Percentiles rank a stretch among this genome's conserved stretches.
phyloP scores from a whole-genome alignment of 495 filamentous ascomycete species.

The Penicillium bialowiezense region DNA sequence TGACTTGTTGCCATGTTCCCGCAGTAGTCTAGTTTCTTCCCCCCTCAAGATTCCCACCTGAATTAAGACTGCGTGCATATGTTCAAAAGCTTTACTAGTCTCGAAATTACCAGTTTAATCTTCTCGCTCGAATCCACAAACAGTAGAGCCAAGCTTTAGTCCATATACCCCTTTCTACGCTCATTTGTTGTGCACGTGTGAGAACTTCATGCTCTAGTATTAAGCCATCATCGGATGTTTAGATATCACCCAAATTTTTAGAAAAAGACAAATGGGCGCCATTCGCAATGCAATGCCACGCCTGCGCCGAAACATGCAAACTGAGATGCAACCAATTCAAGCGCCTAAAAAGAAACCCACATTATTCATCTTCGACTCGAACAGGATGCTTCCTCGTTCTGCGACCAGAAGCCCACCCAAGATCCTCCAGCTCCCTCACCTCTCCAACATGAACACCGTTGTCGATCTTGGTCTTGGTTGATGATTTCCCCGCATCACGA shows the following conservation, averaged over 20 bases:
- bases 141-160: neutral
- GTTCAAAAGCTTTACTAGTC: neutral
- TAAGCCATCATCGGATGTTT: neutral
- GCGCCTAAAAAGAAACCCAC: conserved; percentile 1
- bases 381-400: conserved; percentile 38
- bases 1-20: conserved; percentile 23
- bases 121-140: too few relatives aligned
- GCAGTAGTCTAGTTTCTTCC: conserved; percentile 18
- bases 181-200: neutral
- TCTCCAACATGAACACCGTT: conserved; percentile 24
- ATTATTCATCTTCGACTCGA: conserved; percentile 23
- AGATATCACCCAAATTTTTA: neutral
- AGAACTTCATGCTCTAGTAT: neutral
- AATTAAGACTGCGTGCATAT: conserved; percentile 14
- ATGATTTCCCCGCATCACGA: conserved; percentile 38
- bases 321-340: conserved; percentile 1
- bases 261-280: conserved; percentile 13
- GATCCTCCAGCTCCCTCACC: conserved; percentile 34
- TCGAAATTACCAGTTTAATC: neutral
- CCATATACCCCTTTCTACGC: neutral
- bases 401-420: conserved; percentile 34
- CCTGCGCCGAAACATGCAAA: neutral
- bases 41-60: conserved; percentile 24
- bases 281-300: conserved; percentile 26
- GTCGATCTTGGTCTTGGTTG: conserved; percentile 24